These are phyloP conservation scores for Cryptococcus hybrid DNA, from an alignment of 1,284 basidiomycete species.

Conservation along the genomic window DNA sequence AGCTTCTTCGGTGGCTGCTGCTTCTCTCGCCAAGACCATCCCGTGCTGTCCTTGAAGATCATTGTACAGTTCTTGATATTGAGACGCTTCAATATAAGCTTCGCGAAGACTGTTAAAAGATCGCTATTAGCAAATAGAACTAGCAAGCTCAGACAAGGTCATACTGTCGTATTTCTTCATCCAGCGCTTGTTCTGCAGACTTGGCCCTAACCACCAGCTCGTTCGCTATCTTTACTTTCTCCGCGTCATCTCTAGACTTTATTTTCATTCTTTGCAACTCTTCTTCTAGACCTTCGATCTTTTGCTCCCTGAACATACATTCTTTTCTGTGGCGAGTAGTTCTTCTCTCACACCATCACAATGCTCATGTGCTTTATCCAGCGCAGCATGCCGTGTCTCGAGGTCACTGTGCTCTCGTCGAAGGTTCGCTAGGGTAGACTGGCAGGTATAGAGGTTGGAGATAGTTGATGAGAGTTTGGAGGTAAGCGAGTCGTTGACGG, in stretches of 20 bases:
- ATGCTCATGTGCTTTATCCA: slow-evolving; percentile 15
- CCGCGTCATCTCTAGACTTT: slow-evolving; percentile 17
- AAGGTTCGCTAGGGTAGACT: slow-evolving; percentile 7
- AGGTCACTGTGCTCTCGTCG: slow-evolving; percentile 13
- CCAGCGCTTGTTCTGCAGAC: slow-evolving; percentile 31
- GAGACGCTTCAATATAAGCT: slow-evolving; percentile 13
- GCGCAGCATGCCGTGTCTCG: slow-evolving; percentile 2
- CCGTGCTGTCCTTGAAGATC: slow-evolving; percentile 19
- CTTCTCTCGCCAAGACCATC: slow-evolving; percentile 22
- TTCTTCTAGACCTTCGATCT: slow-evolving; percentile 11
- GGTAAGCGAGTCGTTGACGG: slow-evolving; percentile 9
- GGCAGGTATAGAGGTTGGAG: slow-evolving; percentile 1
- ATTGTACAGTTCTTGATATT: slow-evolving; percentile 23
- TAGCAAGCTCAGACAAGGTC: slow-evolving; percentile 5
- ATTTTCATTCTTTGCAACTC: slow-evolving; percentile 12
- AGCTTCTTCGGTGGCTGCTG: slow-evolving; percentile 24
- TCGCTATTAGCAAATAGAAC: not conserved
- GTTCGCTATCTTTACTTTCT: slow-evolving; percentile 27
- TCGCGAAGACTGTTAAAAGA: slow-evolving; percentile 17
- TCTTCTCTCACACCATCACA: slow-evolving; percentile 8
- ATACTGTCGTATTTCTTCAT: slow-evolving; percentile 38
- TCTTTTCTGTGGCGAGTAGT: not conserved
- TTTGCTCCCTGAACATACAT: slow-evolving; percentile 2
- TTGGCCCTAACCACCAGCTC: slow-evolving; percentile 23
- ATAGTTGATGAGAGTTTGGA: slow-evolving; percentile 3